A percentile compares a stretch with the other conserved stretches of the same genome.
Conservation (phyloP, 257 asterid genomes). For the Gardenia jasminoides region DNA sequence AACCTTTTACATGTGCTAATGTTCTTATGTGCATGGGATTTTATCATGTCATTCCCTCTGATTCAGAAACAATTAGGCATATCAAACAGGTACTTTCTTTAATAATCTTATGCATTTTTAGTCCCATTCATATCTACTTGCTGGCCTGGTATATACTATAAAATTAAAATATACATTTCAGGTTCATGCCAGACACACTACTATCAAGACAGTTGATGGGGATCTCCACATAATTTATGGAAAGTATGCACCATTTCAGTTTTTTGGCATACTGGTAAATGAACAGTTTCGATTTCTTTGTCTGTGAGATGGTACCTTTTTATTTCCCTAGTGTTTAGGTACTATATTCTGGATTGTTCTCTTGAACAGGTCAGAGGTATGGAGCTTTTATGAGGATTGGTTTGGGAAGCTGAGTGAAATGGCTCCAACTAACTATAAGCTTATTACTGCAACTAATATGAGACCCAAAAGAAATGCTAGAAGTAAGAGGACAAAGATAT, state of each 20-base stretch:
- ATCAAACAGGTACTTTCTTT: conserved; percentile 54
- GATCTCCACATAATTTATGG: conserved; percentile 63
- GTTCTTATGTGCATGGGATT: conserved; percentile 87
- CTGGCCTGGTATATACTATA: background rate
- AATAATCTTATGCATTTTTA: background rate
- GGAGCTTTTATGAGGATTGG: conserved; percentile 75
- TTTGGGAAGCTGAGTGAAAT: conserved; percentile 71
- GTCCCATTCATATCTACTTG: background rate
- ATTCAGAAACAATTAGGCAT: conserved; percentile 90
- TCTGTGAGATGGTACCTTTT: background rate
- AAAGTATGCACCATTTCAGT: conserved; percentile 77
- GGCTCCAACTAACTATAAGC: conserved; percentile 52
- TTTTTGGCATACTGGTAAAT: conserved; percentile 78
- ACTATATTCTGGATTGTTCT: conserved; percentile 12
- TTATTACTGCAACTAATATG: conserved; percentile 86
- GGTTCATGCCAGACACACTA: conserved; percentile 64
- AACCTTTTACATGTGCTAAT: conserved; percentile 81
- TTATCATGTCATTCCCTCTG: conserved; percentile 80
- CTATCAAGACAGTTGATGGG: conserved; percentile 39
- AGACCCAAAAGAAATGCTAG: conserved; percentile 22
- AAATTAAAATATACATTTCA: conserved; percentile 12
- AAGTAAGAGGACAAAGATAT: conserved; percentile 38
- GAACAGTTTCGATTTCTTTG: background rate
- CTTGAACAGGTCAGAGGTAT: conserved; percentile 62
- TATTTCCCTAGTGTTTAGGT: background rate